Percentiles rank a stretch among this genome's conserved stretches.
phyloP scores from a whole-genome alignment of 176 grass and related monocot genomes.

The Poa pratensis region DNA sequence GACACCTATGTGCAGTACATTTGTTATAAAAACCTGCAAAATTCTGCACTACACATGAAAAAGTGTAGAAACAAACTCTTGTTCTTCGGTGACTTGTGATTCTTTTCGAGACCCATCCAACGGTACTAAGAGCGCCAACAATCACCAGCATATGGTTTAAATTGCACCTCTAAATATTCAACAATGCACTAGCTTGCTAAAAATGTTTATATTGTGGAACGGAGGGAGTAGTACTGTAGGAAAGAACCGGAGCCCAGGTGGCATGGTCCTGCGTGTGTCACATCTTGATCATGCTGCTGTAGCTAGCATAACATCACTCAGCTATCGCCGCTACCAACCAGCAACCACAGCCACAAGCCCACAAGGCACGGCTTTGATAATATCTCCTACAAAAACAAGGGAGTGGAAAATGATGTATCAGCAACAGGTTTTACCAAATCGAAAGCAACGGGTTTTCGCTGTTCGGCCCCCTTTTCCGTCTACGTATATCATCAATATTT shows the following conservation, averaged over 20 bases:
- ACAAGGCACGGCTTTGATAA: slow-evolving; percentile 19
- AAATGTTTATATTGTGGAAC: too few relatives aligned
- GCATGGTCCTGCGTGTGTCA: slow-evolving; percentile 25
- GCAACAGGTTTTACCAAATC: not conserved
- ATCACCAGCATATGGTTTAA: not conserved
- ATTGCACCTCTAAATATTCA: too few relatives aligned
- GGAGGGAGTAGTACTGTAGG: not conserved
- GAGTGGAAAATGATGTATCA: not conserved
- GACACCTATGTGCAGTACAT: not conserved
- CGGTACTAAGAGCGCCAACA: not conserved
- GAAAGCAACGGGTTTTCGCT: not conserved
- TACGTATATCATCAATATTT: not conserved
- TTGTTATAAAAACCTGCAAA: not conserved
- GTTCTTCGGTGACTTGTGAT: not conserved
- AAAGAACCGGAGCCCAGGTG: not conserved
- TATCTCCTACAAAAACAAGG: slow-evolving; percentile 11
- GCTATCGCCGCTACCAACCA: slow-evolving; percentile 24
- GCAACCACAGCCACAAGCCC: slow-evolving; percentile 31
- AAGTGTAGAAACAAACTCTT: too few relatives aligned
- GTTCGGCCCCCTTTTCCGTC: not conserved
- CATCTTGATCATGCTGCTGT: slow-evolving; percentile 20
- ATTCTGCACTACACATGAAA: not conserved
- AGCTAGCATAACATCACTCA: slow-evolving; percentile 27
- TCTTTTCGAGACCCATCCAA: not conserved
- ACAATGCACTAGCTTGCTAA: too few relatives aligned